A percentile compares a stretch with the other conserved stretches of the same genome.
Conservation (phyloP, 1,284 basidiomycete species). For the Trichosporon coremiiforme region DNA sequence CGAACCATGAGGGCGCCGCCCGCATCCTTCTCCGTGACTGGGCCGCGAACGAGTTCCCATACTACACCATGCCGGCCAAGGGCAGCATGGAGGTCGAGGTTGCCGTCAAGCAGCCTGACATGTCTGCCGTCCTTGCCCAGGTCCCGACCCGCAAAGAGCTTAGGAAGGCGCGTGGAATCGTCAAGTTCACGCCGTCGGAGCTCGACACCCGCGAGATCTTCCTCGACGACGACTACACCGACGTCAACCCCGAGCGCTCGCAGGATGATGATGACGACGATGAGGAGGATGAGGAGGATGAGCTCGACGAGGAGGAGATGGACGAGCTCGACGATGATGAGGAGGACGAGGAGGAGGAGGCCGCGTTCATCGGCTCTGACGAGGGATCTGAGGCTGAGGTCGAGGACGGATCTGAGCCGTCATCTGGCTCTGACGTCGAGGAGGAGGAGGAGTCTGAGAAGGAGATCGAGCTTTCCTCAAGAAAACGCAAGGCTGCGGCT, state of each 20-base stretch:
- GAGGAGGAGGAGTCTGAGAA: slow-evolving; percentile 44
- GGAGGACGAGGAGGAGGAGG: slow-evolving; percentile 50
- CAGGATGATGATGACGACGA: slow-evolving; percentile 30
- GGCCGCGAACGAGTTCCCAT: slow-evolving; percentile 75
- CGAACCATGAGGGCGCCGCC: slow-evolving; percentile 77
- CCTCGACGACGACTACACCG: slow-evolving; percentile 63
- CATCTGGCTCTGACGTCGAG: slow-evolving; percentile 43
- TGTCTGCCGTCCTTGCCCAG: slow-evolving; percentile 59
- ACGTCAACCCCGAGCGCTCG: slow-evolving; percentile 27
- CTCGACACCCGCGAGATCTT: slow-evolving; percentile 63
- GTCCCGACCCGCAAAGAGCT: slow-evolving; percentile 67
- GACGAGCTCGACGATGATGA: slow-evolving; percentile 46
- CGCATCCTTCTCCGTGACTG: slow-evolving; percentile 87
- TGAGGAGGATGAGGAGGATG: slow-evolving; percentile 44
- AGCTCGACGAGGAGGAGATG: slow-evolving; percentile 52
- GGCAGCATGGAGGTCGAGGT: slow-evolving; percentile 30
- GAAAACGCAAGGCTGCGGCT: slow-evolving; percentile 34
- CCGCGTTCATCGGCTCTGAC: slow-evolving; percentile 39
- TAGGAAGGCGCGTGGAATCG: slow-evolving; percentile 60
- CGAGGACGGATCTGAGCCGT: slow-evolving; percentile 50
- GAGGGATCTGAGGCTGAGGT: slow-evolving; percentile 54
- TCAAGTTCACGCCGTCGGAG: slow-evolving; percentile 62
- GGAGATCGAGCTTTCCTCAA: slow-evolving; percentile 34
- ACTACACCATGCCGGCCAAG: slow-evolving; percentile 69
- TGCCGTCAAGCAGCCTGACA: slow-evolving; percentile 47